phyloP scores from a whole-genome alignment of 768 basidiomycete species.

The Trametes punicea region DNA sequence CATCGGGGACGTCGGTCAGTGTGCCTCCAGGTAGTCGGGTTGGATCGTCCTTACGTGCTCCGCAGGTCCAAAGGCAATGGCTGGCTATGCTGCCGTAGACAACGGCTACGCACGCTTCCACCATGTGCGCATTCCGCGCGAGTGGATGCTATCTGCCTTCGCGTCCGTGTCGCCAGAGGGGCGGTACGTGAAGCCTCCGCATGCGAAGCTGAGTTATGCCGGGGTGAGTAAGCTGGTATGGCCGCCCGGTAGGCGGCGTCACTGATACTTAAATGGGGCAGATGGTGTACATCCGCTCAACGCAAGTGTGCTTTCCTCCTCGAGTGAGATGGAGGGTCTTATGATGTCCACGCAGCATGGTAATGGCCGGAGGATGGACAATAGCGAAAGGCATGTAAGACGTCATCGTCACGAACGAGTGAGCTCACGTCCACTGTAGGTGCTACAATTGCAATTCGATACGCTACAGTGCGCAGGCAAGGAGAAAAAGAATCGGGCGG shows the following conservation, averaged over 20 bases:
- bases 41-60: neutral
- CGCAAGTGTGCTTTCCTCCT: conserved; percentile 35
- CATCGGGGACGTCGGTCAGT: conserved; percentile 65
- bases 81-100: conserved; percentile 49
- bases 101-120: conserved; percentile 69
- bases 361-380: conserved; percentile 55
- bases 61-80: conserved; percentile 56
- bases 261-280: conserved; percentile 24
- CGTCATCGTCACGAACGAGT: neutral
- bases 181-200: conserved; percentile 61
- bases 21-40: neutral
- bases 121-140: conserved; percentile 62
- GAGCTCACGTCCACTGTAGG: conserved; percentile 30
- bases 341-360: conserved; percentile 47
- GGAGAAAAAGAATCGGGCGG: conserved; percentile 49
- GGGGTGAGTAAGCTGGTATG: conserved; percentile 45
- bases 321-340: neutral
- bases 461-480: conserved; percentile 70
- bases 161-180: conserved; percentile 66
- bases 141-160: conserved; percentile 73
- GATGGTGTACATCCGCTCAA: conserved; percentile 74
- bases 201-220: conserved; percentile 72
- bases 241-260: neutral
- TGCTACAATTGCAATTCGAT: conserved; percentile 64
- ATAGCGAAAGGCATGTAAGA: conserved; percentile 55